Evolutionary conservation across 257 asterid species (phyloP), one percentile per base, ranked within the genome.

Genomic region (Ajuga chamaepitys): DNA sequence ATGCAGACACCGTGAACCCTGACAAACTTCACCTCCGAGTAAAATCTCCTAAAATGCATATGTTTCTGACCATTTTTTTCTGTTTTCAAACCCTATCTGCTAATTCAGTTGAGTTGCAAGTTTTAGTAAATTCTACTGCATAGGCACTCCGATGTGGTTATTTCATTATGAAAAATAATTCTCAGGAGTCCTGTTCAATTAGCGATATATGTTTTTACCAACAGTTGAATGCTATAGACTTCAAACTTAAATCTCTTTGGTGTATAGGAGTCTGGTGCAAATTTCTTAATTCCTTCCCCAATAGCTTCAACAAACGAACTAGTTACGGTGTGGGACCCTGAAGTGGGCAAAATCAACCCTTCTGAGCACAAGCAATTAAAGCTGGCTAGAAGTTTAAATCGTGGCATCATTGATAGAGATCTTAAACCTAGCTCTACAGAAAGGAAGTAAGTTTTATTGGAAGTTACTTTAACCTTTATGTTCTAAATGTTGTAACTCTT

Each of bases 291-390:
- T 59, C 96, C 97, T 17, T 86, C 94, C 67, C 97, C 97, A 56
- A 87, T 92, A 74, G 92, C 95, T 70, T 89, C 97, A 65, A 87
- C 95, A 53, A 92, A 92, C 63, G 98, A 92, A 75, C 84, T 92
- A 68, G 98, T 92, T 66, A 87, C 88, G 5, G 95, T 92, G 44
- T 92, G 96, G 87, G 98, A 92, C 67, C 98, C 97, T 20, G 98
- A 93, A 79, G 85, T 93, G 38, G 98, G 98, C 67, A 93, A 89
- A 70, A 81, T 82, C 21, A 93, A 93, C 83, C 98, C 97, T 65
- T 87, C 97, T n/a, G 98, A 93, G 83, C 98, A 93, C 89, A 93
- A 93, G 83, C 98, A 93, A 70, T 83, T 89, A 58, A 93, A 93
- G 84, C 79, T 93, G 71, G 98, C 98, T 1, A 89, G 98, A 82